A percentile compares a stretch with the other conserved stretches of the same genome.
Evolutionary conservation across 1,284 basidiomycete genomes (phyloP).

Genomic region (Fomitopsis betulina): DNA sequence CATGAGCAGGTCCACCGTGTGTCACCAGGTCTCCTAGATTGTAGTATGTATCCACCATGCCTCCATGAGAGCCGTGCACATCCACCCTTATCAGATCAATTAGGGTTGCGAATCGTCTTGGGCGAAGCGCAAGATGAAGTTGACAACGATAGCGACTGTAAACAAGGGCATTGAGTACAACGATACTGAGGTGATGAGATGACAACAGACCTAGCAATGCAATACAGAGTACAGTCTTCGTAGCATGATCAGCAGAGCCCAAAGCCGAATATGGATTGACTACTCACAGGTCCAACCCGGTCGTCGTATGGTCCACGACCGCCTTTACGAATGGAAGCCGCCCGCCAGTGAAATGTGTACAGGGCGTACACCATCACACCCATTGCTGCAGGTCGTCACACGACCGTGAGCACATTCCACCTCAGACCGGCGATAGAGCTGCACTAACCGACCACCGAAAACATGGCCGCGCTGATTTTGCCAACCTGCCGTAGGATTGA

Average conservation of each 20-base stretch:
- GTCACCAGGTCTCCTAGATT: not conserved
- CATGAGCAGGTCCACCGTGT: not conserved
- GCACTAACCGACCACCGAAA: constrained; percentile 81
- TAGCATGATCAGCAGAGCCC: not conserved
- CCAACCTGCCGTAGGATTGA: constrained; percentile 54
- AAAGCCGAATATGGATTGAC: constrained; percentile 8
- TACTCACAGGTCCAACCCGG: constrained; percentile 77
- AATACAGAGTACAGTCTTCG: constrained; percentile 81
- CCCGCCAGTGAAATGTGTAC: constrained; percentile 95
- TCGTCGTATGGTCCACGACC: constrained; percentile 97
- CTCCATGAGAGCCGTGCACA: not conserved
- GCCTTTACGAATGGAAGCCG: constrained; percentile 86
- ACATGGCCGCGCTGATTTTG: constrained; percentile 90
- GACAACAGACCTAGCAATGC: constrained; percentile 69
- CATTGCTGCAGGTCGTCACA: constrained; percentile 59
- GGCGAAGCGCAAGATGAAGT: constrained; percentile 83
- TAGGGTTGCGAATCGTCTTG: constrained; percentile 18
- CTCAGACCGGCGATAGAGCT: not conserved
- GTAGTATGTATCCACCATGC: not conserved
- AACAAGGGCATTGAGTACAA: not conserved
- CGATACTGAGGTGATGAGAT: not conserved
- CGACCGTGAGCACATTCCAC: constrained; percentile 3
- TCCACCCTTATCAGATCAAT: not conserved
- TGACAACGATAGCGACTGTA: constrained; percentile 84
- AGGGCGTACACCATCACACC: constrained; percentile 96